A percentile compares a stretch with the other conserved stretches of the same genome.
These are phyloP conservation scores for Wickerhamomyces queroliae DNA, from an alignment of 805 yeast genomes.

Conservation along the genomic window DNA sequence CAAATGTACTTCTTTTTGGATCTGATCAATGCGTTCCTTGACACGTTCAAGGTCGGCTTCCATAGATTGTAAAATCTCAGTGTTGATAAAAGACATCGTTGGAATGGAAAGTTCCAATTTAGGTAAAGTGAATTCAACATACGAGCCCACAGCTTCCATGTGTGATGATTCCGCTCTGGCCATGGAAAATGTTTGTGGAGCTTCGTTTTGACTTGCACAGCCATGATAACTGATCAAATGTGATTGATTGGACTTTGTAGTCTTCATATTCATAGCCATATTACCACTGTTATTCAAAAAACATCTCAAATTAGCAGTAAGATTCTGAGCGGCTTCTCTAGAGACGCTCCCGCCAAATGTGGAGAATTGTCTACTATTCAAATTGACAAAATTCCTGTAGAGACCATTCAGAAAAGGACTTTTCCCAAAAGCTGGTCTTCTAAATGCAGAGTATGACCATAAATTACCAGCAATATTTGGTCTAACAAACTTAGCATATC, in stretches of 20 bases:
- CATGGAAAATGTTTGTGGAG: constrained; percentile 24
- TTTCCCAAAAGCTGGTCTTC: constrained; percentile 16
- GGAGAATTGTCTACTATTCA: constrained; percentile 33
- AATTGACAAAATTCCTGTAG: constrained; percentile 29
- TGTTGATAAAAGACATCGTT: constrained; percentile 37
- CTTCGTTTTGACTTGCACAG: constrained; percentile 23
- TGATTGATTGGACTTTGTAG: constrained; percentile 12
- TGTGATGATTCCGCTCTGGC: constrained; percentile 29
- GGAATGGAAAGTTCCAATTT: constrained; percentile 29
- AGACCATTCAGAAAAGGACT: constrained; percentile 24
- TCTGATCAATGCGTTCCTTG: constrained; percentile 34
- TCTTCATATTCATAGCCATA: constrained; percentile 15
- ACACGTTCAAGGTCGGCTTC: constrained; percentile 30
- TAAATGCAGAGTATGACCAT: constrained; percentile 22
- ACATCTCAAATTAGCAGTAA: constrained; percentile 44
- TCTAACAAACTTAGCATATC: constrained; percentile 1
- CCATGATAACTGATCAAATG: constrained; percentile 16
- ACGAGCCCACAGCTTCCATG: constrained; percentile 34
- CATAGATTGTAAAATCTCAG: constrained; percentile 35
- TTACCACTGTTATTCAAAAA: constrained; percentile 28
- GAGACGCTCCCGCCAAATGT: constrained; percentile 33
- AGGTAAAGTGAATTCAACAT: constrained; percentile 54
- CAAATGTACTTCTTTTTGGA: constrained; percentile 36
- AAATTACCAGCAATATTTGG: constrained; percentile 9
- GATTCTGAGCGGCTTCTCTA: constrained; percentile 52